Conservation (phyloP, 2,329 filamentous ascomycete species). For the Aquanectria penicillioides region DNA sequence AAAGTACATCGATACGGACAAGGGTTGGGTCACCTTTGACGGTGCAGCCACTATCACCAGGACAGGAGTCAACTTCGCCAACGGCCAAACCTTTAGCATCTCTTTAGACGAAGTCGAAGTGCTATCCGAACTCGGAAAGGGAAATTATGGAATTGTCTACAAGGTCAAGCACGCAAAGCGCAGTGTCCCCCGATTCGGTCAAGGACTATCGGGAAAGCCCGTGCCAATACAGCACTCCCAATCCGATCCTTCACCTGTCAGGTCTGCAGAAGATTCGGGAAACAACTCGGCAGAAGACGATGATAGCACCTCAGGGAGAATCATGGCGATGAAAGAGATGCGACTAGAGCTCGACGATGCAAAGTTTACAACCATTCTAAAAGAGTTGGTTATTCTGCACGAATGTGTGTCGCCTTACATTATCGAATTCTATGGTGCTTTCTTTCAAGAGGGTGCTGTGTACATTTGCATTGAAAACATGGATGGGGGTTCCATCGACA, state of each 20-base stretch:
- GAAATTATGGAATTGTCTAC: constrained; percentile 98
- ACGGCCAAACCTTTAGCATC: constrained; percentile 89
- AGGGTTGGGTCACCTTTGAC: constrained; percentile 90
- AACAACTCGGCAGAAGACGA: constrained; percentile 42
- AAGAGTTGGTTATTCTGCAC: constrained; percentile 96
- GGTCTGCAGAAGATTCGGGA: constrained; percentile 41
- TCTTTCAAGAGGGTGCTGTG: constrained; percentile 98
- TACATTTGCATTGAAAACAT: constrained; percentile 99
- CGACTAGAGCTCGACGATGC: constrained; percentile 93
- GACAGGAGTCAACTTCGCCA: constrained; percentile 90
- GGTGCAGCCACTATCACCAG: constrained; percentile 91
- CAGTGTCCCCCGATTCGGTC: constrained; percentile 65
- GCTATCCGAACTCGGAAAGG: constrained; percentile 92
- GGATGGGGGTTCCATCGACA: constrained; percentile 98
- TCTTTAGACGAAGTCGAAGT: constrained; percentile 96
- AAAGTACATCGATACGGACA: constrained; percentile 90
- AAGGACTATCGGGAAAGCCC: constrained; percentile 63
- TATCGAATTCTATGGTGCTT: constrained; percentile 98
- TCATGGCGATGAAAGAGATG: constrained; percentile 99
- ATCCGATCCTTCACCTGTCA: constrained; percentile 47
- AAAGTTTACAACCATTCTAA: constrained; percentile 96
- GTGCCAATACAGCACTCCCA: constrained; percentile 50
- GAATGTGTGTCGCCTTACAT: constrained; percentile 96
- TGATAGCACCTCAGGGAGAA: constrained; percentile 71
- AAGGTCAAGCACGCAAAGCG: constrained; percentile 88